phyloP scores from a whole-genome alignment of 495 filamentous ascomycete species.

The Endocarpon pusillum region DNA sequence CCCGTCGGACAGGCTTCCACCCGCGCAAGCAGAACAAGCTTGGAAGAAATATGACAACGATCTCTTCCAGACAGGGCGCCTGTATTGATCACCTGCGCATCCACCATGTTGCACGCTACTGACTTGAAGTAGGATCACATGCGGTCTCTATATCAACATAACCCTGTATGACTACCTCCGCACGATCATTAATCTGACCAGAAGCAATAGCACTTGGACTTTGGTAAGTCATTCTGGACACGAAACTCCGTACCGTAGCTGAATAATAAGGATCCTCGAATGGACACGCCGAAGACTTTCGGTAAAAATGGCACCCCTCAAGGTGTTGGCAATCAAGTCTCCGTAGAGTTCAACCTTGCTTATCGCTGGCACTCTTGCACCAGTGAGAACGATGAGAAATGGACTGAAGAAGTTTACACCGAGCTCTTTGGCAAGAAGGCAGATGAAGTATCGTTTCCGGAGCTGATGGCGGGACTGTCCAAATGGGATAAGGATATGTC shows the following conservation, averaged over 20 bases:
- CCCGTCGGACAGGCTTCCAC: slow-evolving; percentile 28
- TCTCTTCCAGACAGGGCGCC: slow-evolving; percentile 64
- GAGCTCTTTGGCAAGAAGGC: slow-evolving; percentile 38
- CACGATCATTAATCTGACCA: slow-evolving; percentile 70
- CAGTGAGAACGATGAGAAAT: slow-evolving; percentile 44
- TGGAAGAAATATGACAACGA: slow-evolving; percentile 66
- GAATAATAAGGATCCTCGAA: slow-evolving; percentile 13
- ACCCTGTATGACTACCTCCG: slow-evolving; percentile 69
- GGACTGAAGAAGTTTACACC: slow-evolving; percentile 42
- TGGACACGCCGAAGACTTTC: slow-evolving; percentile 29
- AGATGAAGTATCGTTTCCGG: slow-evolving; percentile 29
- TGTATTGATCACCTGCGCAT: slow-evolving; percentile 18
- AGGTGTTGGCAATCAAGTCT: slow-evolving; percentile 54
- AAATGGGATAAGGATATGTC: slow-evolving; percentile 32
- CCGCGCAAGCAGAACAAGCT: slow-evolving; percentile 35
- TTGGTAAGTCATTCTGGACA: slow-evolving; percentile 29
- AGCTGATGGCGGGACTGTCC: slow-evolving; percentile 35
- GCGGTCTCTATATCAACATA: slow-evolving; percentile 73
- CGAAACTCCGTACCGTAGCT: not conserved
- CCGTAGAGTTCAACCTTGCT: slow-evolving; percentile 54
- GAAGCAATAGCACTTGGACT: slow-evolving; percentile 61
- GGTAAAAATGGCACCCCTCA: slow-evolving; percentile 41
- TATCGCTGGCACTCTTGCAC: slow-evolving; percentile 58
- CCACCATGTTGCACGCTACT: slow-evolving; percentile 2
- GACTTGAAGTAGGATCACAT: slow-evolving; percentile 36